Percentiles rank a stretch among this genome's conserved stretches.
phyloP scores from a whole-genome alignment of 2,329 filamentous ascomycete genomes.

The Zasmidium angulare region DNA sequence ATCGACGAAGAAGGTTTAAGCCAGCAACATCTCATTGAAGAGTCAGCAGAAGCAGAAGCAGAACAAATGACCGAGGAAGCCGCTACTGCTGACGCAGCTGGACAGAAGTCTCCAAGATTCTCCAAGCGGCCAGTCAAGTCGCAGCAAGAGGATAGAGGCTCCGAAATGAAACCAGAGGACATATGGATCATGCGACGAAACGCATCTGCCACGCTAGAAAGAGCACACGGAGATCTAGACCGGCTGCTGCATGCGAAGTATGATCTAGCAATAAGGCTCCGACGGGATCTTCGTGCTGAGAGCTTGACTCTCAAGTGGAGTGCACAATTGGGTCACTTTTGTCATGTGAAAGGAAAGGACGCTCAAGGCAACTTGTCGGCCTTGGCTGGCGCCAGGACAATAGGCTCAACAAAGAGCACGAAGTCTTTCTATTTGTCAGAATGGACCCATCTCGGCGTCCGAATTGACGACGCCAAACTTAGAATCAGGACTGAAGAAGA shows the following conservation, averaged over 20 bases:
- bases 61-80: slow-evolving; percentile 72
- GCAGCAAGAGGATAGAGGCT: slow-evolving; percentile 3
- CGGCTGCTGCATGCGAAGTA: slow-evolving; percentile 60
- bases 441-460: slow-evolving; percentile 79
- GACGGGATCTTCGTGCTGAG: slow-evolving; percentile 53
- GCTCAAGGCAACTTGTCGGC: slow-evolving; percentile 47
- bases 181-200: slow-evolving; percentile 63
- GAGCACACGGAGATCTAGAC: slow-evolving; percentile 68
- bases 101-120: slow-evolving; percentile 46
- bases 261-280: slow-evolving; percentile 61
- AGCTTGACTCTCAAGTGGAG: slow-evolving; percentile 82
- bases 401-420: slow-evolving; percentile 81
- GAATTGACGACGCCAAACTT: slow-evolving; percentile 73
- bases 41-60: slow-evolving; percentile 69
- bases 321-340: slow-evolving; percentile 82
- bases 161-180: slow-evolving; percentile 41
- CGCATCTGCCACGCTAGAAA: slow-evolving; percentile 66
- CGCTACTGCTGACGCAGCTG: slow-evolving; percentile 63
- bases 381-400: slow-evolving; percentile 50
- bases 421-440: slow-evolving; percentile 78
- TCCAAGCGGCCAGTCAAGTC: slow-evolving; percentile 23
- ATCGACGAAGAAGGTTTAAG: slow-evolving; percentile 93
- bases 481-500: slow-evolving; percentile 84
- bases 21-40: slow-evolving; percentile 74
- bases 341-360: slow-evolving; percentile 84